These are phyloP conservation scores for Cyphellophora europaea DNA, from an alignment of 2,329 filamentous ascomycete genomes.

Conservation along the genomic window DNA sequence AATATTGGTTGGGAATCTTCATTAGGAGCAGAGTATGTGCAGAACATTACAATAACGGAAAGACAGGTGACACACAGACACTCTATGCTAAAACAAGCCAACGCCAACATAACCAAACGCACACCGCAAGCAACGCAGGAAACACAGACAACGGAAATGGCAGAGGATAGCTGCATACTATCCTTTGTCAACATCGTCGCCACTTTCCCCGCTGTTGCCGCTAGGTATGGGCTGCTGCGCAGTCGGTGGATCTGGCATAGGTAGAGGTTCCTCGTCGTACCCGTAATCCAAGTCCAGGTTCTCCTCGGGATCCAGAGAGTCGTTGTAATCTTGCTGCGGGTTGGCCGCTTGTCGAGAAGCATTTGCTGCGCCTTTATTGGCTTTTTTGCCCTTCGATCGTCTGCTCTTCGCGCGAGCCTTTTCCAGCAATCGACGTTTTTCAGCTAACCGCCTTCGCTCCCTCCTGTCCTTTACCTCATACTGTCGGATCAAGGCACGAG, in stretches of 20 bases:
- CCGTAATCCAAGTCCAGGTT: constrained; percentile 42
- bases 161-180: constrained; percentile 10
- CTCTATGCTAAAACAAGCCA: not conserved
- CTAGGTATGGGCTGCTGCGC: constrained; percentile 21
- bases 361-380: constrained; percentile 40
- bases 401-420: constrained; percentile 95
- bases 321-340: constrained; percentile 31
- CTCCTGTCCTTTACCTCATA: constrained; percentile 93
- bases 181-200: constrained; percentile 13
- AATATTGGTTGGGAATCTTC: no score
- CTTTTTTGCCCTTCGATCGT: constrained; percentile 72
- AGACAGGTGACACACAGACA: no score
- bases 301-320: constrained; percentile 31
- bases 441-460: constrained; percentile 73
- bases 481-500: constrained; percentile 72
- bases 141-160: constrained; percentile 8
- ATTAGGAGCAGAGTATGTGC: no score
- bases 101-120: constrained; percentile 3
- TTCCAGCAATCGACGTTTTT: constrained; percentile 73
- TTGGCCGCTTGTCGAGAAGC: constrained; percentile 23
- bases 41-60: no score
- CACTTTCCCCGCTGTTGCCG: constrained; percentile 14
- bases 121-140: constrained; percentile 5
- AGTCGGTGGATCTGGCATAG: constrained; percentile 26
- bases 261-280: constrained; percentile 40